Evolutionary conservation across 768 basidiomycete genomes (phyloP).

Genomic region (Suillus spraguei): DNA sequence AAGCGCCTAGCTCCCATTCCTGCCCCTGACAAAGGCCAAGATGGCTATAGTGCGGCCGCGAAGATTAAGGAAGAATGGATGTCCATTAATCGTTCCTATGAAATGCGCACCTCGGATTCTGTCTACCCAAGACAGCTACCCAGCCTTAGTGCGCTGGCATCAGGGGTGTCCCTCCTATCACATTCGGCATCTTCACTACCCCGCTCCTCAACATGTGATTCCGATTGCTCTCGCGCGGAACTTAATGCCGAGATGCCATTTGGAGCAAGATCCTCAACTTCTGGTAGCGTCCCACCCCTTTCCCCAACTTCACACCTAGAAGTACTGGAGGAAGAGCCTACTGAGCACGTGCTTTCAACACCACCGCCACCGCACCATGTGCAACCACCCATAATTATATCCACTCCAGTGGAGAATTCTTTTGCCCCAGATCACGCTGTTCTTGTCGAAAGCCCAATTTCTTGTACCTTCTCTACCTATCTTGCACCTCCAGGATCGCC

Average conservation of each 20-base stretch:
- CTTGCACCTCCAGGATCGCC: constrained; percentile 18
- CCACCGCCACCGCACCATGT: constrained; percentile 14
- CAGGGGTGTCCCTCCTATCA: not conserved
- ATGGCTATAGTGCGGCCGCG: constrained; percentile 46
- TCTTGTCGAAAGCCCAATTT: constrained; percentile 27
- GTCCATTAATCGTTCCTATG: constrained; percentile 36
- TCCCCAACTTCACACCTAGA: constrained; percentile 30
- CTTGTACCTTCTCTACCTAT: constrained; percentile 27
- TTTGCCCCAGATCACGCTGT: constrained; percentile 10
- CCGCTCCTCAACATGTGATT: constrained; percentile 3
- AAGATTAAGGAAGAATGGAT: constrained; percentile 59
- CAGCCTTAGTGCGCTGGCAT: not conserved
- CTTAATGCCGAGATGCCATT: constrained; percentile 15
- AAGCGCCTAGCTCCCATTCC: constrained; percentile 42
- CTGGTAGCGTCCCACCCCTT: constrained; percentile 25
- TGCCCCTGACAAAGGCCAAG: constrained; percentile 29
- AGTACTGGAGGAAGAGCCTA: constrained; percentile 33
- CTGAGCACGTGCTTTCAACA: constrained; percentile 20
- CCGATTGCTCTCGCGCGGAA: constrained; percentile 15
- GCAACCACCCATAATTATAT: constrained; percentile 22
- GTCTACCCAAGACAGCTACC: constrained; percentile 10
- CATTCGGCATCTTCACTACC: constrained; percentile 12
- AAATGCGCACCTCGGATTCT: constrained; percentile 28
- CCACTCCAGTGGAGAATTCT: constrained; percentile 18
- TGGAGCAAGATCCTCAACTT: constrained; percentile 24